A percentile compares a stretch with the other conserved stretches of the same genome.
Conservation (phyloP, 2,329 filamentous ascomycete species). For the Didymella arachidicola region DNA sequence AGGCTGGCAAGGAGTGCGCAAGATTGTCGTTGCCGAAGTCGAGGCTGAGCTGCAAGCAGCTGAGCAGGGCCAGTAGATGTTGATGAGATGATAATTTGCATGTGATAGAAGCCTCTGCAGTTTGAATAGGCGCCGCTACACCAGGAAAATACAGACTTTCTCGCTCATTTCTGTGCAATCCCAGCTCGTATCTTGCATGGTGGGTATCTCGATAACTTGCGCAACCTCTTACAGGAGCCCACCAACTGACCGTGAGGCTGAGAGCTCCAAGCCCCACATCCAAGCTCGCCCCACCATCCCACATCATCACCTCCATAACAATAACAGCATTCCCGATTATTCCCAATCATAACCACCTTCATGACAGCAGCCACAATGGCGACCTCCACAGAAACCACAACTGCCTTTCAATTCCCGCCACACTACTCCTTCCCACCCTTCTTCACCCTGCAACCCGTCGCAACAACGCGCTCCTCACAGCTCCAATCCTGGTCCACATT, state of each 20-base stretch:
- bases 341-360: background rate
- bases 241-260: background rate
- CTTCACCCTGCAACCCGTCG: conserved; percentile 82
- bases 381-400: conserved; percentile 5
- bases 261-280: conserved; percentile 11
- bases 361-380: conserved; percentile 6
- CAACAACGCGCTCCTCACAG: conserved; percentile 75
- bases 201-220: too few species aligned
- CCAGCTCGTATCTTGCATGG: background rate
- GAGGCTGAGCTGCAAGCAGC: conserved; percentile 54
- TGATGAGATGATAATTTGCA: conserved; percentile 10
- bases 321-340: background rate
- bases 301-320: background rate
- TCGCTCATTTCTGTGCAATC: background rate
- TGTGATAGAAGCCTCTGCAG: conserved; percentile 17
- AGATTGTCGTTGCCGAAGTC: conserved; percentile 78
- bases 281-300: conserved; percentile 16
- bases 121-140: conserved; percentile 4
- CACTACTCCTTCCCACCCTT: conserved; percentile 81
- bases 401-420: conserved; percentile 52
- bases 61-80: conserved; percentile 31
- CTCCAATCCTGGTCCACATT: conserved; percentile 86
- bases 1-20: conserved; percentile 77
- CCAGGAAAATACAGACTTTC: conserved; percentile 2
- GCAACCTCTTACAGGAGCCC: background rate